These are phyloP conservation scores for Calonectria fujianensis DNA, from an alignment of 2,329 filamentous ascomycete species.

Conservation along the genomic window DNA sequence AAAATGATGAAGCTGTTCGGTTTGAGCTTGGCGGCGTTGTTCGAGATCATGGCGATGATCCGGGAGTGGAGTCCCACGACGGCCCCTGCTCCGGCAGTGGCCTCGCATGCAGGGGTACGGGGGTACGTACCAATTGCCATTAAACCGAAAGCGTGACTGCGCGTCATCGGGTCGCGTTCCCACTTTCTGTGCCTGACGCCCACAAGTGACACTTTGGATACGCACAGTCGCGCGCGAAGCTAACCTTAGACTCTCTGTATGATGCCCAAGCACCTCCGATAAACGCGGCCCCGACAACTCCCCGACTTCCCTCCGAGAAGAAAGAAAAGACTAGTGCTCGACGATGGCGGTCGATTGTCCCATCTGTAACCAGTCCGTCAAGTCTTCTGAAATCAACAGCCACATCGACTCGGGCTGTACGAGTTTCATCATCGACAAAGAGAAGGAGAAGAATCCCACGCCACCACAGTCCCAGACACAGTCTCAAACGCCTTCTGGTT, in stretches of 20 bases:
- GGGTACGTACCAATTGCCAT: slow-evolving; percentile 19
- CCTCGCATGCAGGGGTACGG: neutral
- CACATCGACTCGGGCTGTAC: slow-evolving; percentile 92
- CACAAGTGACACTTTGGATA: slow-evolving; percentile 10
- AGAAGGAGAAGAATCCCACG: slow-evolving; percentile 58
- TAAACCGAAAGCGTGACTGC: slow-evolving; percentile 35
- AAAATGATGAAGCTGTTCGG: neutral
- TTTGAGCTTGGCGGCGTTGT: neutral
- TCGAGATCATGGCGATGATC: neutral
- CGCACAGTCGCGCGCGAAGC: slow-evolving; percentile 9
- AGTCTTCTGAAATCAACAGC: slow-evolving; percentile 85
- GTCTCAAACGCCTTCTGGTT: slow-evolving; percentile 59
- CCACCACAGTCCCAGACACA: slow-evolving; percentile 57
- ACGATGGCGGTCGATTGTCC: slow-evolving; percentile 81
- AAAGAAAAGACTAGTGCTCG: neutral
- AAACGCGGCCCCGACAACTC: neutral
- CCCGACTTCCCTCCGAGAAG: neutral
- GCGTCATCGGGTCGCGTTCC: slow-evolving; percentile 35
- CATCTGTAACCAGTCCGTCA: slow-evolving; percentile 85
- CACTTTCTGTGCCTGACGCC: slow-evolving; percentile 13
- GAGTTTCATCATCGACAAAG: slow-evolving; percentile 76
- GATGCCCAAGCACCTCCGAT: neutral
- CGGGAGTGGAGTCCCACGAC: neutral
- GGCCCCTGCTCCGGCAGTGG: slow-evolving; percentile 18
- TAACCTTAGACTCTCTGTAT: neutral